Evolutionary conservation across 331 rosid genomes (phyloP).

Genomic region (Rhamnella rubrinervis): DNA sequence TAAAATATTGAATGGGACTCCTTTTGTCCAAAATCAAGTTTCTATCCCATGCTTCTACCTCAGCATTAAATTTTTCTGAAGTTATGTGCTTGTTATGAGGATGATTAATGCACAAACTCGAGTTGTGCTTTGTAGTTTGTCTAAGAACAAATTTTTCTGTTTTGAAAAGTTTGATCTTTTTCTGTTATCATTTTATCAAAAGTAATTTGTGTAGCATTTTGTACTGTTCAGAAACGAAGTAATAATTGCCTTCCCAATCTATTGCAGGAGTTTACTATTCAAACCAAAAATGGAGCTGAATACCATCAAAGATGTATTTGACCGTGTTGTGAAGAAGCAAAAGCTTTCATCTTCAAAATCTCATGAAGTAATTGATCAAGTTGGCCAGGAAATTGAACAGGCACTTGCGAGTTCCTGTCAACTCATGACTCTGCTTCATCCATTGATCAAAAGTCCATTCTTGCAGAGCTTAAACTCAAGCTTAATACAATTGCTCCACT

Average conservation of each 20-base stretch:
- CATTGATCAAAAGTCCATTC: conserved; percentile 54
- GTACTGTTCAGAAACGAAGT: neutral
- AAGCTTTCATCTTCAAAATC: conserved; percentile 66
- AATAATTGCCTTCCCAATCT: conserved; percentile 9
- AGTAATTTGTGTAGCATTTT: conserved; percentile 11
- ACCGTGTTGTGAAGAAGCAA: conserved; percentile 76
- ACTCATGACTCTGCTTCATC: conserved; percentile 38
- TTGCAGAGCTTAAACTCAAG: conserved; percentile 55
- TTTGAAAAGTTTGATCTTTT: too few species aligned
- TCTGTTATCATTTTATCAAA: neutral
- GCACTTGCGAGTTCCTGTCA: conserved; percentile 53
- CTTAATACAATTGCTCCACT: conserved; percentile 55
- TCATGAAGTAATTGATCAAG: conserved; percentile 67
- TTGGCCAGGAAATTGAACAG: conserved; percentile 66
- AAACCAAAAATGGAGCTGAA: conserved; percentile 59
- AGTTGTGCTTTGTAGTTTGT: neutral
- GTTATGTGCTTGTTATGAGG: too few species aligned
- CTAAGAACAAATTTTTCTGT: too few species aligned
- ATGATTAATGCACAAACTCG: neutral
- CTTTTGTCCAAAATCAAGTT: too few species aligned
- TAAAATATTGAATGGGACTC: too few species aligned
- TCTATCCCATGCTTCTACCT: too few species aligned
- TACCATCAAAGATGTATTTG: conserved; percentile 72
- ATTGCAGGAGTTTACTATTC: conserved; percentile 41
- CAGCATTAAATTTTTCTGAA: too few species aligned